Evolutionary conservation across 495 filamentous ascomycete genomes (phyloP).

Genomic region (Penicillium turbatum): DNA sequence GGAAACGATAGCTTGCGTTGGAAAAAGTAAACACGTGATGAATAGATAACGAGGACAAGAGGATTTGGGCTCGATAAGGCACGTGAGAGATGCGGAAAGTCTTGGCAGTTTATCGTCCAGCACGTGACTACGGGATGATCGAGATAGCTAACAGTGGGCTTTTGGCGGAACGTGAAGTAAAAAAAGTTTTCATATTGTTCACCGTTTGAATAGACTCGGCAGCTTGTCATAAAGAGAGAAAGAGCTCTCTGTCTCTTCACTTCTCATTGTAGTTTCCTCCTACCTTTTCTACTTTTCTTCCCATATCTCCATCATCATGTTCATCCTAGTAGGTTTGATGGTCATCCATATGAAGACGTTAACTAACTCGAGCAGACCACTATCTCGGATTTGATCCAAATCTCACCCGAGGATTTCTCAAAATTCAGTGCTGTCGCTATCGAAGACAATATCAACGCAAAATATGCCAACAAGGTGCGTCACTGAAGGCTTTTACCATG

Average conservation of each 20-base stretch:
- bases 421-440: constrained; percentile 74
- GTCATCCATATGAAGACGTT: neutral
- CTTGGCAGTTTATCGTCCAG: neutral
- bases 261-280: too few species aligned
- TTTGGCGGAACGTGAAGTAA: constrained; percentile 1
- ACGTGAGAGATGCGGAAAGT: neutral
- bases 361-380: constrained; percentile 48
- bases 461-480: constrained; percentile 86
- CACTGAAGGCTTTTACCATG: neutral
- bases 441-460: constrained; percentile 90
- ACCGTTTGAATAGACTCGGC: neutral
- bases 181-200: constrained; percentile 11
- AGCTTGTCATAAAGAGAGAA: neutral
- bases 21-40: neutral
- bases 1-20: neutral
- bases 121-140: neutral
- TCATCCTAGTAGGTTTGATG: constrained; percentile 49
- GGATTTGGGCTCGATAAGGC: neutral
- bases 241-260: neutral
- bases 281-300: neutral
- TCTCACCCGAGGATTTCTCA: constrained; percentile 77
- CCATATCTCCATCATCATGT: constrained; percentile 40
- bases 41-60: neutral
- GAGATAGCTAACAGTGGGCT: neutral
- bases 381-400: constrained; percentile 87